Evolutionary conservation across 495 filamentous ascomycete species (phyloP).

Genomic region (Penicillium ucsense): DNA sequence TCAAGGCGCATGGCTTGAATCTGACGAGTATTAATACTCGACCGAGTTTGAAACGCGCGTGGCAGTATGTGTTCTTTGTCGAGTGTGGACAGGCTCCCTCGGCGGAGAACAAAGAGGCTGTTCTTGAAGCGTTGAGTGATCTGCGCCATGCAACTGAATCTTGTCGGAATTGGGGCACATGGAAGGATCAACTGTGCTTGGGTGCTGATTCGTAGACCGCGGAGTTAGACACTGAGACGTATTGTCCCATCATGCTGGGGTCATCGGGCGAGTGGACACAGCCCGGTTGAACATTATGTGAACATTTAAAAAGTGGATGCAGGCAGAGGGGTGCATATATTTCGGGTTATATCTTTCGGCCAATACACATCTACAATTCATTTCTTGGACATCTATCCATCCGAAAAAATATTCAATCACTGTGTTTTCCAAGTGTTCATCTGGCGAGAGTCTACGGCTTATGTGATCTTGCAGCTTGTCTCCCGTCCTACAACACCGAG

Average conservation of each 20-base stretch:
- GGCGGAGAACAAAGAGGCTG: constrained; percentile 17
- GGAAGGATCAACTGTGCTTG: constrained; percentile 27
- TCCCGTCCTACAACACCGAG: too few relatives aligned
- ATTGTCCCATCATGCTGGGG: too few relatives aligned
- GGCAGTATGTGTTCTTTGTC: constrained; percentile 93
- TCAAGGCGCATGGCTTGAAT: constrained; percentile 62
- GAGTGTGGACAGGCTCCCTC: constrained; percentile 58
- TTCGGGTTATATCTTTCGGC: not conserved
- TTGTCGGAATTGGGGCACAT: constrained; percentile 34
- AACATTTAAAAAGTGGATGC: not conserved
- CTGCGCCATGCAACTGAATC: constrained; percentile 24
- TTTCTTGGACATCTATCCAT: too few relatives aligned
- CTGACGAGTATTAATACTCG: constrained; percentile 84
- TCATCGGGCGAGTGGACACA: too few relatives aligned
- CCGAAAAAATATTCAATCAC: too few relatives aligned
- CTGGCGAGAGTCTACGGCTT: too few relatives aligned
- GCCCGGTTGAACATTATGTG: too few relatives aligned
- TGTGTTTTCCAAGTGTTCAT: too few relatives aligned
- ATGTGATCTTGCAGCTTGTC: too few relatives aligned
- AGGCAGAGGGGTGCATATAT: not conserved
- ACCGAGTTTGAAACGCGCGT: constrained; percentile 63
- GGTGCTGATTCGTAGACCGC: not conserved
- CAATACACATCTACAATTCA: too few relatives aligned
- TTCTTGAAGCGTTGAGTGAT: constrained; percentile 16
- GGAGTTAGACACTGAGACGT: too few relatives aligned